Base-by-base conservation (phyloP, 2,329 filamentous ascomycete genomes). In the Alternaria sp. region DNA sequence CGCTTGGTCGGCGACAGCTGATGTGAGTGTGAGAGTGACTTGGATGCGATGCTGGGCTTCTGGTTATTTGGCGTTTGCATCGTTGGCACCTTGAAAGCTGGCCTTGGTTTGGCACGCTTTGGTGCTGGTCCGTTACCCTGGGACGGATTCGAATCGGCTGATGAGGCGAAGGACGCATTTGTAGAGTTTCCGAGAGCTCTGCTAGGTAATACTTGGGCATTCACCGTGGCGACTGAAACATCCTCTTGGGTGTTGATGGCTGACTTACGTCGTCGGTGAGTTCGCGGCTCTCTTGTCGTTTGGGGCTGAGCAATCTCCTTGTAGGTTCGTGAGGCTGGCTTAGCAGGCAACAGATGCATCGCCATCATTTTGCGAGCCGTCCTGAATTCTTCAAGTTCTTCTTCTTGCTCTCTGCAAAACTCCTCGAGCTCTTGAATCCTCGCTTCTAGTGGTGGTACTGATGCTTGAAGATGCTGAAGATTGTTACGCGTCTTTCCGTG, bases 101-200 rank as follows among this genome's bases (percentile, higher is more conserved):
- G 60, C 20, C 75, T 73, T 25, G 78, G 73, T 57, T 79, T 82
- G 1, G 75, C 63, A 15, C 83, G 79, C 66, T 85, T 85, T 4
- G 82, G 82, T 7, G 76, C 79, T 3, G 79, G 79, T 12, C 72
- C 71, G 20, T 64, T 60, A n/a, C 65, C 58, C 25, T 66, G 69
- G 6, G 65, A 71, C 6, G 61, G 61, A 9, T 67, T 60, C 20
- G 69, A 69, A 21, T 61, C 58, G 6, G 54, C 44, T 4, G 64
- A 67, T 4, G 75, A 76, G 15, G 58, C 70, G 45, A 75, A 73
- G 4, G 73, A 75, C 7, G 65, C 63, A 55, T 77, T 68, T 5
- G 67, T 60, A 12, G 66, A 15, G n/a, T 59, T 55, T 15, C 74
- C 72, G 43, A 67, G 66, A 8, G 66, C 66, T 7, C 68, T 69